Evolutionary conservation across 2,329 filamentous ascomycete genomes (phyloP), one percentile per base, ranked within the genome.

Genomic region (Leptosphaerulina australis): DNA sequence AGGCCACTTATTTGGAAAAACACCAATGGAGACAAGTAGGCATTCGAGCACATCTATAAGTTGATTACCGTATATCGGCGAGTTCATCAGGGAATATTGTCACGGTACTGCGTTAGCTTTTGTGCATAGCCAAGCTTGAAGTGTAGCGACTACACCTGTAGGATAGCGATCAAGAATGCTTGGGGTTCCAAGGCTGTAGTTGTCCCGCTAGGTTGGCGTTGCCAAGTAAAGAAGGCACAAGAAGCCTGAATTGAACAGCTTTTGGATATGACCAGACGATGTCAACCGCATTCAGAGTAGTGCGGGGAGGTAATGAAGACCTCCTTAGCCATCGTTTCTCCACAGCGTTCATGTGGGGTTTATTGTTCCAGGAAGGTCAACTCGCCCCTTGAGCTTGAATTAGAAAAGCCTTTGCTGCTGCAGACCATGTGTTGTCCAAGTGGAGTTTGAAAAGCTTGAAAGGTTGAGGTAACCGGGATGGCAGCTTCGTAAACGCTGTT

Each of bases 401-500:
- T 35, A 44, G 45, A 57, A 48, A 72, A 70, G 67, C 68, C 59
- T 68, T 45, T 25, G 51, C 40, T 62, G 65, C 58, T 60, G 70
- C 68, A 52, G 53, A 57, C 50, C 36, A 53, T 39, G 66, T 70
- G 49, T 66, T 56, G 50, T 36, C 51, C 39, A 53, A 61, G 62
- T 57, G 58, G 60, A 56, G 55, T 17, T 26, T 36, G 15, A 49
- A 54, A 64, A 61, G 59, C 66, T 66, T 67, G 40, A 53, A 44
- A n/a, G n/a, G n/a, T n/a, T 30, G 41, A 40, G 36, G 43, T 34
- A 21, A 22, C 40, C 34, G 51, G 57, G 55, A 22, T 50, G 26
- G 14, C 26, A 48, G 50, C 50, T 35, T 46, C 22, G 35, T 36
- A 54, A 47, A 50, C 14, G 50, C 28, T 50, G 45, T 50, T 50